A percentile compares a stretch with the other conserved stretches of the same genome.
Conservation (phyloP, 441 rosid genomes). For the Mallotus repandus region DNA sequence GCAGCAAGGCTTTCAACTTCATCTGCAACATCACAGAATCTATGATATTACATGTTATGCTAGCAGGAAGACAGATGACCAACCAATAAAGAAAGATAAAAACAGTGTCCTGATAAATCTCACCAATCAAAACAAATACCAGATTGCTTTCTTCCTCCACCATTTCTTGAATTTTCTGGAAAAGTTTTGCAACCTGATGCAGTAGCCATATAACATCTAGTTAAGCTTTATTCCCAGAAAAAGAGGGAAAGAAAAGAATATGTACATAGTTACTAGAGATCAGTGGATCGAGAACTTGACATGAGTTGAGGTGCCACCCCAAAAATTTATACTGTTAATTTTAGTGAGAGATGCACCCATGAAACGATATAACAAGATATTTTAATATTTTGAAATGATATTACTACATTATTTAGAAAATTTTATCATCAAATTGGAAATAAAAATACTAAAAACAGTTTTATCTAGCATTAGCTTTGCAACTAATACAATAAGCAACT, state of each 20-base stretch:
- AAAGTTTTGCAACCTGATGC: slow-evolving; percentile 86
- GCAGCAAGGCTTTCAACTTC: slow-evolving; percentile 99
- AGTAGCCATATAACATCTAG: neutral
- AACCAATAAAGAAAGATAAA: slow-evolving; percentile 4
- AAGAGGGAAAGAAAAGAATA: neutral
- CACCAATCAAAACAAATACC: slow-evolving; percentile 97
- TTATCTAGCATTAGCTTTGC: neutral
- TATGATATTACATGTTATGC: slow-evolving; percentile 25
- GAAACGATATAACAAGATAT: neutral
- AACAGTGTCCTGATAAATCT: slow-evolving; percentile 32
- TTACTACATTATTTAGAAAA: neutral
- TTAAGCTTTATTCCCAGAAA: neutral
- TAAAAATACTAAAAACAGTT: neutral
- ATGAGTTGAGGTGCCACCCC: neutral
- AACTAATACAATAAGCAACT: neutral
- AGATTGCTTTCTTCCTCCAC: slow-evolving; percentile 95
- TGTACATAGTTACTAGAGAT: neutral
- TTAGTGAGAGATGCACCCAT: neutral
- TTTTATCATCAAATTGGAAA: neutral
- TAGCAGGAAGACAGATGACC: slow-evolving; percentile 22
- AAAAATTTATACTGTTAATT: neutral
- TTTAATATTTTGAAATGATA: neutral
- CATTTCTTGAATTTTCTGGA: slow-evolving; percentile 98
- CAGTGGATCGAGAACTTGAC: neutral
- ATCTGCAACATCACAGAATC: slow-evolving; percentile 54